These are phyloP conservation scores for Ophiostoma tasmaniense DNA, from an alignment of 2,329 filamentous ascomycete species.

Conservation along the genomic window DNA sequence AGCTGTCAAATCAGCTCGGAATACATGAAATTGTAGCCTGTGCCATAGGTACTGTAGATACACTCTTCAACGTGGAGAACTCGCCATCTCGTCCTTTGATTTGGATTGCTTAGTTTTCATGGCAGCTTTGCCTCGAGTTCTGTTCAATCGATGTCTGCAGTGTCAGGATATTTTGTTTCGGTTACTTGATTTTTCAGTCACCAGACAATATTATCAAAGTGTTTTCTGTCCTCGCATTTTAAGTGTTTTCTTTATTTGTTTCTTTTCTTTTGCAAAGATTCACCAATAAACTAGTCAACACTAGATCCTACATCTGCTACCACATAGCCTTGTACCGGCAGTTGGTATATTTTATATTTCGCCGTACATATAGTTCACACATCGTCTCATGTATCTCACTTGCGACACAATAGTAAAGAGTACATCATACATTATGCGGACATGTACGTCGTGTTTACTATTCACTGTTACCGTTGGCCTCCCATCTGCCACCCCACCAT, in stretches of 20 bases:
- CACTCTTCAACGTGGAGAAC: background rate
- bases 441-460: background rate
- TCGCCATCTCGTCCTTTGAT: background rate
- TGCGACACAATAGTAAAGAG: background rate
- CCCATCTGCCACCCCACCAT: background rate
- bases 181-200: too few relatives aligned
- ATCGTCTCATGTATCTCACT: background rate
- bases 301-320: background rate
- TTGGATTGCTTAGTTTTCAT: background rate
- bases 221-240: too few relatives aligned
- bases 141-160: too few relatives aligned
- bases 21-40: background rate
- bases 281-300: background rate
- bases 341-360: constrained; percentile 2
- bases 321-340: constrained; percentile 5
- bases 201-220: too few relatives aligned
- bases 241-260: background rate
- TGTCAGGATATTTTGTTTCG: too few relatives aligned
- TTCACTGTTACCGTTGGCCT: background rate
- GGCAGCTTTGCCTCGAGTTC: too few relatives aligned
- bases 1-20: background rate
- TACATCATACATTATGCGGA: background rate
- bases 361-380: background rate
- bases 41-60: too few relatives aligned
- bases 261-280: background rate